Base-by-base conservation (phyloP, 2,329 filamentous ascomycete species). In the Macrophomina pseudophaseolina region DNA sequence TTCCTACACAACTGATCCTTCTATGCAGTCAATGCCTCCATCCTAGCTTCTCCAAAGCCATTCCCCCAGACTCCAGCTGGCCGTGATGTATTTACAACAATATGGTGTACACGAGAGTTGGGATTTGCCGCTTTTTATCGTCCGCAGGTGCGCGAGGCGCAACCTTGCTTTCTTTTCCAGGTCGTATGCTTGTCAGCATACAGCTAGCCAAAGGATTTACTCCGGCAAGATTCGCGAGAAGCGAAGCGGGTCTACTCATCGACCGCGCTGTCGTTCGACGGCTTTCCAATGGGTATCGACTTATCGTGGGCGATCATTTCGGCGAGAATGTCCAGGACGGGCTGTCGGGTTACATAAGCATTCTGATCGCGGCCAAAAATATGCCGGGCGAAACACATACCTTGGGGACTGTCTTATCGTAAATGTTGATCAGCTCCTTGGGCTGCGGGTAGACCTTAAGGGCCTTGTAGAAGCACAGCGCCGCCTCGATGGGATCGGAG, bases 401-500 rank as follows among this genome's bases (percentile, higher is more conserved):
- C 91, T 97, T 97, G 73, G 94, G 91, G 53, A 98, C 94, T 38
- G 95, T 98, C 88, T 97, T 97, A 81, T 99, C 95, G 82, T 99
- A 99, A 80, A 99, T 97, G 75, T 87, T 88, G 79, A 99, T 97
- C 74, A 99, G 85, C 76, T 98, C 95, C 74, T 90, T 87, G 12
- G 94, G 95, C 74, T 92, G 91, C 63, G 95, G 95, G 83, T 99
- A 99, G 73, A 98, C 95, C 87, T 99, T 99, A 72, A 99, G 87
- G 52, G 94, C 95, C 86, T 94, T 96, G 88, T 98, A 99, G 83
- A 99, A 99, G 80, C 92, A 93, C 68, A 98, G 84, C 56, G 95
- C 94, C 62, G 95, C 92, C 71, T 97, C 94, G 67, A 97, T 80
- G 48, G 86, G 84, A 76, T 90, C 87, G 71, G 87, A 82, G 72